Base-by-base conservation (phyloP, 2,329 filamentous ascomycete genomes). In the Aureobasidium sp. region DNA sequence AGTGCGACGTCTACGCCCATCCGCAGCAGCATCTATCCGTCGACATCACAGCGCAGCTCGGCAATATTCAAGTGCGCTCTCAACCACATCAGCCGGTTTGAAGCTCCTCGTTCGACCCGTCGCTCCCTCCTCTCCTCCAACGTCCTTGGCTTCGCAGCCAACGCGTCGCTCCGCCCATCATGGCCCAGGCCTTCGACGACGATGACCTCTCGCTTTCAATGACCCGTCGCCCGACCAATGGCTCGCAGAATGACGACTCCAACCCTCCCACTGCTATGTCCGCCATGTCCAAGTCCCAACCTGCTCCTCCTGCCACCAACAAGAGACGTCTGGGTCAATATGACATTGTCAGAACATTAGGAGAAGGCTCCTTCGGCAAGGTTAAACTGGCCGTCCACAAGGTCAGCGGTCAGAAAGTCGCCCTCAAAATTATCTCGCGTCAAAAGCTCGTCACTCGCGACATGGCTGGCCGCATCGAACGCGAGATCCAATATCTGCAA, bases 401-500 rank as follows among this genome's bases (percentile, higher is more conserved):
- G 70, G 87, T 91, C 68, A 97, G 90, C 68, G 90, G 90, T 66
- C 92, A 97, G 76, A 90, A 97, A 78, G 94, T 99, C 56, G 94
- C 94, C 32, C 83, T 99, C 72, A 99, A 99, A 82, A 97, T 97
- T 72, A 99, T 99, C 71, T 90, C 91, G 46, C 85, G 94, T 67
- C 94, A 94, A 80, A 96, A 97, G 80, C 84, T 99, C 71, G 91
- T 97, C 69, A 97, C 92, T 68, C 84, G 93, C 71, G 94, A 99
- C 76, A 97, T 99, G 94, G 92, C 95, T 59, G 94, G 94, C 64
- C 86, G 94, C 64, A 95, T 99, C 66, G 94, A 99, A 80, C 86
- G 94, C 68, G 94, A 99, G 80, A 99, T 99, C 69, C 92, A 97
- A 75, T 99, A 99, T 73, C 83, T 99, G 66, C 94, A 99, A 78